Evolutionary conservation across 2,329 filamentous ascomycete species (phyloP).

Genomic region (Seiridium cupressi): DNA sequence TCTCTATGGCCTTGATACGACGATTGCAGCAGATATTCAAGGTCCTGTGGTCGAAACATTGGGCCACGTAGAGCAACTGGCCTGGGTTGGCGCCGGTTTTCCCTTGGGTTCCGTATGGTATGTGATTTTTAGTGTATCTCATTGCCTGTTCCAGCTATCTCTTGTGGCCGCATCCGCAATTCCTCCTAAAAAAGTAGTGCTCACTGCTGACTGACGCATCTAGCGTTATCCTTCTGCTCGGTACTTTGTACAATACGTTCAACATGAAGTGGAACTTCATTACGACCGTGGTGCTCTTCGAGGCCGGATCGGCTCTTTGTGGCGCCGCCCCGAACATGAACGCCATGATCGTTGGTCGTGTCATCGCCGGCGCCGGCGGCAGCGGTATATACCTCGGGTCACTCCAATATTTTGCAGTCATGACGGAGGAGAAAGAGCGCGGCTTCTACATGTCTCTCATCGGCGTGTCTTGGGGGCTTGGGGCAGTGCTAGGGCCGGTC

Average conservation of each 20-base stretch:
- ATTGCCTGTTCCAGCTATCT: slow-evolving; percentile 21
- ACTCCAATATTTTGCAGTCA: slow-evolving; percentile 17
- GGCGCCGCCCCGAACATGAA: slow-evolving; percentile 41
- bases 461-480: not conserved
- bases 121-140: slow-evolving; percentile 33
- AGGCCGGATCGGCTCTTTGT: slow-evolving; percentile 33
- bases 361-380: slow-evolving; percentile 40
- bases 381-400: slow-evolving; percentile 36
- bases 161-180: too few relatives aligned
- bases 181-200: too few relatives aligned
- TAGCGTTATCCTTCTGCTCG: slow-evolving; percentile 7
- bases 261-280: slow-evolving; percentile 40
- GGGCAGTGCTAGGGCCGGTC: slow-evolving; percentile 10
- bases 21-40: slow-evolving; percentile 43
- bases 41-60: slow-evolving; percentile 33
- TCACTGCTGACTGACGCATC: too few relatives aligned
- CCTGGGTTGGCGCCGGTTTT: not conserved
- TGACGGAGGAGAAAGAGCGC: not conserved
- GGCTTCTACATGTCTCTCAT: not conserved
- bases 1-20: slow-evolving; percentile 39
- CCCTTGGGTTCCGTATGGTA: not conserved
- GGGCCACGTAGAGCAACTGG: slow-evolving; percentile 20
- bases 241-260: slow-evolving; percentile 38
- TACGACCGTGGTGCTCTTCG: slow-evolving; percentile 20
- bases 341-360: slow-evolving; percentile 43